Evolutionary conservation across 2,329 filamentous ascomycete species (phyloP), one percentile per base, ranked within the genome.

Genomic region (Colletotrichum sp.): DNA sequence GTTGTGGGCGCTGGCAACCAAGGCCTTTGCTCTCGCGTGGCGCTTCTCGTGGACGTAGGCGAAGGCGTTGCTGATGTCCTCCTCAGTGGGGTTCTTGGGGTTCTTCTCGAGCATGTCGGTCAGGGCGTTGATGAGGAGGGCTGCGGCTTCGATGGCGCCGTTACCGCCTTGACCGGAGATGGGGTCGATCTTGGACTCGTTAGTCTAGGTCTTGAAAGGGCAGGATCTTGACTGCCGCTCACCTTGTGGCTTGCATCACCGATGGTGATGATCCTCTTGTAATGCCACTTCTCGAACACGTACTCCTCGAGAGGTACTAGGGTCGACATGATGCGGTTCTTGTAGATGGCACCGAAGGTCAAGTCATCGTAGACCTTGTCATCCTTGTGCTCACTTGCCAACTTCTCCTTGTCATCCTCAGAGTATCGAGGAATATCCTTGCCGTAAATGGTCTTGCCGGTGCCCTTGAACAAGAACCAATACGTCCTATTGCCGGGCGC

Each of bases 181-280:
- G 9, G 80, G 80, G 52, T 82, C 77, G 15, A 78, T 75, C 80
- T 52, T 81, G 15, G 1, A 4, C 11, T 13, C 6, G 59, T 77
- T 15, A 76, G 57, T 25, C 5, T 70, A 5, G 25, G 25, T 6
- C 8, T 8, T 13, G 44, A 13, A 49, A 3, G 6, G 3, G 5
- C 2, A 22, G 4, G n/a, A 9, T 0, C 2, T 5, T 6, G 12
- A 6, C 2, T 16, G 16, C 3, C 15, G 2, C 13, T 6, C 78
- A 83, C 84, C 81, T 87, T 88, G 76, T 88, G 86, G 8, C 82
- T 84, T 1, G 86, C 81, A 77, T 88, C 87, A 0, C 86, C 86
- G 8, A 88, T 81, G 2, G 82, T 79, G 3, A 87, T 80, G 5
- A 86, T 82, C 12, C 87, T 79, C 13, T 82, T 80, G 57, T 82